Base-by-base conservation (phyloP, 2,329 filamentous ascomycete species). In the Talaromyces sp. region DNA sequence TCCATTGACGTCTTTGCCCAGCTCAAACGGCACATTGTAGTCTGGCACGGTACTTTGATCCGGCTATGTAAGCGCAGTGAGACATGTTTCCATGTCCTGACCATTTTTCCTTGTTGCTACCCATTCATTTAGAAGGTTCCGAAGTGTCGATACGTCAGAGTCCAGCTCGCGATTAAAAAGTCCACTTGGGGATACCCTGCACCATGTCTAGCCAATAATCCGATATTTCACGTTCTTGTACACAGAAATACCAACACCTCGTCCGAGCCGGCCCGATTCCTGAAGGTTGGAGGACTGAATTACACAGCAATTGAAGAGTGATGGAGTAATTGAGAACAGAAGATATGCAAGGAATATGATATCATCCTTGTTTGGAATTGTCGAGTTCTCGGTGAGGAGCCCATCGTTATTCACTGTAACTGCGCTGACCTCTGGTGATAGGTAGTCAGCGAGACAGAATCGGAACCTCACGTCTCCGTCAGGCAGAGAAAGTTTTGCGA, bases 151-250 rank as follows among this genome's bases (percentile, higher is more conserved):
- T 33, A 70, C 61, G 1, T 69, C 63, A 41, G 65, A 66, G 65
- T 69, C 69, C 3, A 71, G 63, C 39, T 70, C 50, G 2, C 66
- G 65, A 60, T 68, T 61, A 43, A 49, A 59, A 25, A 63, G 37
- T 2, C 69, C 66, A 70, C 17, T 69, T 66, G 7, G 64, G 39
- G 5, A 70, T 67, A 66, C 37, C 65, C 43, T 70, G 68, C 25
- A 70, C 67, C 58, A 68, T 22, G 22, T 22, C 22, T 22, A 22
- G 22, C 22, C 22, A 22, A 22, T 22, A 68, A 2, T 72, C 69
- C 6, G 22, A 72, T 70, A 22, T 65, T 69, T 62, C 68, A 68
- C 68, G 59, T 60, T 73, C 62, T 31, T 73, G 73, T 69, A 68
- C 3, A 35, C 68, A 45, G 13, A 59, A 3, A 71, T 65, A 50